phyloP scores from a whole-genome alignment of 2,329 filamentous ascomycete species.

The Pleomassaria siparia region DNA sequence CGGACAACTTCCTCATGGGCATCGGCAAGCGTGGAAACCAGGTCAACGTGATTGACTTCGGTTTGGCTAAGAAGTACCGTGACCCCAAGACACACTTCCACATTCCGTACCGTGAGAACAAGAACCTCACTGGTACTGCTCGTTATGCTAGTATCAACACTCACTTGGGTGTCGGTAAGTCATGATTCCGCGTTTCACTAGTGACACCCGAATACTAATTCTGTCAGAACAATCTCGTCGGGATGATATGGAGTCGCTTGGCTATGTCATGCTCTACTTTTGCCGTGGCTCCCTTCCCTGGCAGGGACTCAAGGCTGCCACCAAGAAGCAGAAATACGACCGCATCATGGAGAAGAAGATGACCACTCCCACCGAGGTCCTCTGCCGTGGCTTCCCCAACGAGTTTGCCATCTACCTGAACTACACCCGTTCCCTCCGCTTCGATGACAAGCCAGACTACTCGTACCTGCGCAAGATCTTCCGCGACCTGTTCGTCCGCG shows the following conservation, averaged over 20 bases:
- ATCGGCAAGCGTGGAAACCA: constrained; percentile 99
- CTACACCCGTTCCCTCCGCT: constrained; percentile 97
- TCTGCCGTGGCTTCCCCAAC: constrained; percentile 98
- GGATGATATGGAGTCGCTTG: constrained; percentile 98
- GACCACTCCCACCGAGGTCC: constrained; percentile 97
- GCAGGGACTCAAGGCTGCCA: constrained; percentile 98
- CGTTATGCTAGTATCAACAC: constrained; percentile 99
- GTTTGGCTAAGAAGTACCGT: constrained; percentile 98
- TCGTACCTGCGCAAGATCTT: constrained; percentile 99
- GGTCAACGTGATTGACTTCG: constrained; percentile 99
- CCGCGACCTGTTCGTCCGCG: constrained; percentile 97
- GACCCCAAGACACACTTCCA: constrained; percentile 99
- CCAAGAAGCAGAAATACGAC: constrained; percentile 99
- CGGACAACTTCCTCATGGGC: constrained; percentile 99
- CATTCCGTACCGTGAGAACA: constrained; percentile 99
- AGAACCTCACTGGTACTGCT: constrained; percentile 98
- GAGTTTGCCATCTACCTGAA: constrained; percentile 99
- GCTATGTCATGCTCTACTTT: constrained; percentile 99
- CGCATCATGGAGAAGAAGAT: constrained; percentile 99
- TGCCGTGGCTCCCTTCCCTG: constrained; percentile 97
- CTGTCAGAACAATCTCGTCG: constrained; percentile 87
- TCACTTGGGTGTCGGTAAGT: constrained; percentile 84
- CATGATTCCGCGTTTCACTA: background rate
- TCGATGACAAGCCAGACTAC: constrained; percentile 99
- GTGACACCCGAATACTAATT: constrained; percentile 39